A percentile compares a stretch with the other conserved stretches of the same genome.
These are phyloP conservation scores for Caryopteris hybrid DNA, from an alignment of 305 asterid species.

Conservation along the genomic window DNA sequence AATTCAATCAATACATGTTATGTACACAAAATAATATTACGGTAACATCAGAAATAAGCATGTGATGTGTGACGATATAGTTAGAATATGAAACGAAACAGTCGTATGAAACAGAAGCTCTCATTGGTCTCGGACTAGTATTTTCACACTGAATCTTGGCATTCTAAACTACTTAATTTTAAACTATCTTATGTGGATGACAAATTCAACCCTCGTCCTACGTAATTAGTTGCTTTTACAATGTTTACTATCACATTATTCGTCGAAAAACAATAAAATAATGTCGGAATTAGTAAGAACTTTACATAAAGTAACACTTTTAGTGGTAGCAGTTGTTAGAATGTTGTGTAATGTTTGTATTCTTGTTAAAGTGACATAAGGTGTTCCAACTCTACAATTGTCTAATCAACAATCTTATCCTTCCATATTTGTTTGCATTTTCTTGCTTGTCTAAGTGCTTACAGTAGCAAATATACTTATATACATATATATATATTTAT, in stretches of 20 bases:
- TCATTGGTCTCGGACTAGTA: too few species aligned
- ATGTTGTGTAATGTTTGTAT: constrained; percentile 46
- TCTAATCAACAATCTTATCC: constrained; percentile 25
- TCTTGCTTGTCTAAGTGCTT: constrained; percentile 31
- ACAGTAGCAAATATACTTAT: constrained; percentile 36
- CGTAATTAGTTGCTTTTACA: neutral
- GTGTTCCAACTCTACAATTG: constrained; percentile 21
- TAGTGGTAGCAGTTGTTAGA: constrained; percentile 54
- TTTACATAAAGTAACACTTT: constrained; percentile 19
- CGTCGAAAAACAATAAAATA: constrained; percentile 11
- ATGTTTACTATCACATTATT: constrained; percentile 12
- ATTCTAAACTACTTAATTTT: neutral
- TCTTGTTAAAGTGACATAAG: constrained; percentile 28
- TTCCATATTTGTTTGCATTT: constrained; percentile 26
- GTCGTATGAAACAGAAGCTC: too few species aligned
- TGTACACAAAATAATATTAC: too few species aligned
- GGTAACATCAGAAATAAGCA: too few species aligned
- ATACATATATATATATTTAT: too few species aligned
- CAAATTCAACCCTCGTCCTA: neutral
- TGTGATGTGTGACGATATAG: too few species aligned
- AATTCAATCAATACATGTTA: too few species aligned
- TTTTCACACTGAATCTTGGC: neutral
- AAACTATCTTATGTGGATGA: too few species aligned
- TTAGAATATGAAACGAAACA: too few species aligned
- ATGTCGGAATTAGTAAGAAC: constrained; percentile 1